Evolutionary conservation across 257 asterid genomes (phyloP).

Genomic region (Forsythia viridissima): DNA sequence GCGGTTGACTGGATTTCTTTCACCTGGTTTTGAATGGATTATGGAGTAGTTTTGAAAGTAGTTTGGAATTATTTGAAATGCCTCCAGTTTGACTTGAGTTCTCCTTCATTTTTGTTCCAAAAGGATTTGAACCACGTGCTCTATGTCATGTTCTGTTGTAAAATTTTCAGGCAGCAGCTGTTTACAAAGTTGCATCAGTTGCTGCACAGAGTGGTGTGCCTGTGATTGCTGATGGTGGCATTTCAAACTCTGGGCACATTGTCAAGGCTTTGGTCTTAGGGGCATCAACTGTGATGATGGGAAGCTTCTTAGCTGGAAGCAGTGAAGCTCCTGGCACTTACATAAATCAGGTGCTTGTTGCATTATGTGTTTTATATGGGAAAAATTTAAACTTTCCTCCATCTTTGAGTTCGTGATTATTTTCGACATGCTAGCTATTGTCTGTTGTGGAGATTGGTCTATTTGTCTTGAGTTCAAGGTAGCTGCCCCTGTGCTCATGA

Average conservation of each 20-base stretch:
- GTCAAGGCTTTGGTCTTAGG: conserved; percentile 90
- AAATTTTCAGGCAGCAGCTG: conserved; percentile 73
- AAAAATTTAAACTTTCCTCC: neutral
- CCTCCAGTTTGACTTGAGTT: neutral
- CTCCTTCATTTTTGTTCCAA: neutral
- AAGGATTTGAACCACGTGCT: neutral
- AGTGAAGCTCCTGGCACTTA: conserved; percentile 84
- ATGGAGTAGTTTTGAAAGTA: neutral
- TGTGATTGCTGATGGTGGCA: conserved; percentile 93
- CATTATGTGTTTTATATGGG: neutral
- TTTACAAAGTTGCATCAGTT: conserved; percentile 82
- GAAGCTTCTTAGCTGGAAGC: conserved; percentile 94
- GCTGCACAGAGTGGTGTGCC: conserved; percentile 76
- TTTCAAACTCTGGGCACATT: conserved; percentile 92
- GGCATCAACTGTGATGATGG: conserved; percentile 95
- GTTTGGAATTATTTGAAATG: neutral
- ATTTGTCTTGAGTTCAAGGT: neutral
- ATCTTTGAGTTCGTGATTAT: neutral
- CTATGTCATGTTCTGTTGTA: neutral
- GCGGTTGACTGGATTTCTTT: neutral
- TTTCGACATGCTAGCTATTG: neutral
- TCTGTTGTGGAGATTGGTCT: neutral
- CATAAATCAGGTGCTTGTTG: conserved; percentile 53
- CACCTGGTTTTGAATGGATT: neutral
- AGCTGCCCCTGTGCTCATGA: neutral